Evolutionary conservation across 495 filamentous ascomycete species (phyloP).

Genomic region (Hyphodiscus hymeniophilus): DNA sequence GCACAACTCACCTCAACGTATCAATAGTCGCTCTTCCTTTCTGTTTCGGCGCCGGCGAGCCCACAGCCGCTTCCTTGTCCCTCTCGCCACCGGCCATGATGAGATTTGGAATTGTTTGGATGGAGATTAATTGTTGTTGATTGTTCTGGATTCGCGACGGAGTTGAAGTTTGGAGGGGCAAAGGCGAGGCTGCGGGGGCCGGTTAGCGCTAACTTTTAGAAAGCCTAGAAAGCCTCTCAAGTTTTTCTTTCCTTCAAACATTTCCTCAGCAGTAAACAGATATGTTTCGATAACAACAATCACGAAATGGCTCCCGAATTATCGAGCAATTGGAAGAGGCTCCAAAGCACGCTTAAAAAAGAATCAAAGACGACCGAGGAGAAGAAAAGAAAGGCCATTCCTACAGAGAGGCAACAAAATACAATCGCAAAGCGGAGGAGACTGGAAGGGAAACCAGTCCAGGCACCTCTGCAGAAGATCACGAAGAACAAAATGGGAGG

Average conservation of each 20-base stretch:
- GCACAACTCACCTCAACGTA: slow-evolving; percentile 21
- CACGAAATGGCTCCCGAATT: slow-evolving; percentile 28
- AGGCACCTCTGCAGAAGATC: slow-evolving; percentile 8
- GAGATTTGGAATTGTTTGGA: slow-evolving; percentile 14
- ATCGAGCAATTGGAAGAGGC: slow-evolving; percentile 67
- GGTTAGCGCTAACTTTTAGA: slow-evolving; percentile 3
- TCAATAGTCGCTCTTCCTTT: slow-evolving; percentile 23
- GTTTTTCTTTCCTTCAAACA: neutral
- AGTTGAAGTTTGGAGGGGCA: slow-evolving; percentile 17
- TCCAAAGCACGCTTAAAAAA: slow-evolving; percentile 55
- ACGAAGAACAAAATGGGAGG: slow-evolving; percentile 16
- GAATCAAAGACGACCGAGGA: slow-evolving; percentile 30
- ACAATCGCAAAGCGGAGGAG: slow-evolving; percentile 19
- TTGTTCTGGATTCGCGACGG: slow-evolving; percentile 4
- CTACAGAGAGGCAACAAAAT: slow-evolving; percentile 17
- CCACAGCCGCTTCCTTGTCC: slow-evolving; percentile 17
- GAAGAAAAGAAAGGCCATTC: slow-evolving; percentile 25
- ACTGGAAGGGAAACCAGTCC: slow-evolving; percentile 17
- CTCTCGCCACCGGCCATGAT: slow-evolving; percentile 19
- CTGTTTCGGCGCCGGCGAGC: slow-evolving; percentile 20
- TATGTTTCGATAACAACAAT: slow-evolving; percentile 3
- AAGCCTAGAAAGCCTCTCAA: slow-evolving; percentile 5
- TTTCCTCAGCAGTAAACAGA: neutral
- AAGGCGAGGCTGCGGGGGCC: slow-evolving; percentile 14
- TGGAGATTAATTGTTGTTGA: slow-evolving; percentile 12